phyloP scores from a whole-genome alignment of 2,329 filamentous ascomycete species.

The Xylariales sp. region DNA sequence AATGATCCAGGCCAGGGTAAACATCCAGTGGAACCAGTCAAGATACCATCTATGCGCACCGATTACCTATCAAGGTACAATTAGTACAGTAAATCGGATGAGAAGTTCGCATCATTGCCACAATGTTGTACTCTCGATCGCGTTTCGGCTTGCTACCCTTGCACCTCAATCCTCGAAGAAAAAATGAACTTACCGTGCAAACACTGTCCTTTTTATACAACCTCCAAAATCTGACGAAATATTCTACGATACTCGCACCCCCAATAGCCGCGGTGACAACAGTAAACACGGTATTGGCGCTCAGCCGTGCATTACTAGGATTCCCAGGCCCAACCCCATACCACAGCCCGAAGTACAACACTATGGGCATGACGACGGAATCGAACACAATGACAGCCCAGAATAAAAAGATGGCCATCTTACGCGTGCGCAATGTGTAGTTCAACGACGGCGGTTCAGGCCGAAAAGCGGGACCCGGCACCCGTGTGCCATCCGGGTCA shows the following conservation, averaged over 20 bases:
- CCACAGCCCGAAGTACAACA: slow-evolving; percentile 56
- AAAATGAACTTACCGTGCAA: slow-evolving; percentile 47
- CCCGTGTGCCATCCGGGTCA: neutral
- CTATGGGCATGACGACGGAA: slow-evolving; percentile 52
- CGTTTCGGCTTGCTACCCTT: no score
- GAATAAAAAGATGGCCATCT: slow-evolving; percentile 52
- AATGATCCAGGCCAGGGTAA: slow-evolving; percentile 48
- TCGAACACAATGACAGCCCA: slow-evolving; percentile 56
- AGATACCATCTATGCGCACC: slow-evolving; percentile 31
- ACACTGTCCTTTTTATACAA: slow-evolving; percentile 47
- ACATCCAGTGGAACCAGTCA: slow-evolving; percentile 55
- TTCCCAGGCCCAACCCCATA: slow-evolving; percentile 33
- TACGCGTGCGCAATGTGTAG: slow-evolving; percentile 28
- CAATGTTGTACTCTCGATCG: no score
- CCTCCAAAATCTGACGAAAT: slow-evolving; percentile 46
- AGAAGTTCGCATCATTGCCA: no score
- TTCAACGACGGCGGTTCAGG: slow-evolving; percentile 13
- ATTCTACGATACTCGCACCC: slow-evolving; percentile 46
- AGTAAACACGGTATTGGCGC: slow-evolving; percentile 34
- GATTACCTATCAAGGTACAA: slow-evolving; percentile 24
- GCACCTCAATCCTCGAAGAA: no score
- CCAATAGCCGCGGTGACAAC: slow-evolving; percentile 47
- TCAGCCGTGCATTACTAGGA: slow-evolving; percentile 27
- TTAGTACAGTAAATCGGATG: no score
- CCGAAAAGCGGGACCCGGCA: slow-evolving; percentile 1